Base-by-base conservation (phyloP, 2,329 filamentous ascomycete genomes). In the Orbilia blumenaviensis region DNA sequence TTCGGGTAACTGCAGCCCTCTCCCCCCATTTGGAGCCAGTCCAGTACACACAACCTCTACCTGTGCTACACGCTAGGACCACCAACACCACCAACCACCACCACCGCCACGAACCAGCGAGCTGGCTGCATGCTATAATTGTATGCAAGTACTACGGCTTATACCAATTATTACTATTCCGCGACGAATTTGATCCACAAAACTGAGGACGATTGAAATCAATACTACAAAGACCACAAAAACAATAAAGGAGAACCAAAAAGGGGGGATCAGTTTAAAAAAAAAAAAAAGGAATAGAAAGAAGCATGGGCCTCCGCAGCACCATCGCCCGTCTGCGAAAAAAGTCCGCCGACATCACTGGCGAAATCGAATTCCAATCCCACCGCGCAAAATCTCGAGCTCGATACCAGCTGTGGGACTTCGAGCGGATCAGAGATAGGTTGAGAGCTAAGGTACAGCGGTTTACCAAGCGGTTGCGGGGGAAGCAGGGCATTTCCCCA, bases 341-440 rank as follows among this genome's bases (percentile, higher is more conserved):
- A 60, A 60, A 64, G 29, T 52, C 27, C 4, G 52, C 52, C 32
- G 32, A 27, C 48, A 56, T 72, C 21, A 58, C 34, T 12, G 44
- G 42, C 23, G 42, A 66, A 36, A 6, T 64, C 23, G 46, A 64
- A 46, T 60, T 75, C 38, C 54, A 56, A 27, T 64, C 63, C 14
- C 56, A 63, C 18, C 71, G 56, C 14, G 36, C 56, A 5, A 67
- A 46, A 34, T 68, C 71, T 10, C 63, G 52, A 18, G 63, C 58
- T 36, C 71, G 71, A 12, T 60, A 34, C 44, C 18, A 18, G 12
- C 32, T 75, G 56, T 75, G 71, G 71, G 63, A 67, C 46, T 67
- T 66, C 41, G 52, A 74, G 32, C 62, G 41, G 25, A 48, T 67
- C 9, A 42, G 46, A 42, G 29, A 54, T 14, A 32, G 52, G 7